Percentiles rank a stretch among this genome's conserved stretches.
Evolutionary conservation across 2,329 filamentous ascomycete genomes (phyloP).

Genomic region (Epichloe coenophiala): DNA sequence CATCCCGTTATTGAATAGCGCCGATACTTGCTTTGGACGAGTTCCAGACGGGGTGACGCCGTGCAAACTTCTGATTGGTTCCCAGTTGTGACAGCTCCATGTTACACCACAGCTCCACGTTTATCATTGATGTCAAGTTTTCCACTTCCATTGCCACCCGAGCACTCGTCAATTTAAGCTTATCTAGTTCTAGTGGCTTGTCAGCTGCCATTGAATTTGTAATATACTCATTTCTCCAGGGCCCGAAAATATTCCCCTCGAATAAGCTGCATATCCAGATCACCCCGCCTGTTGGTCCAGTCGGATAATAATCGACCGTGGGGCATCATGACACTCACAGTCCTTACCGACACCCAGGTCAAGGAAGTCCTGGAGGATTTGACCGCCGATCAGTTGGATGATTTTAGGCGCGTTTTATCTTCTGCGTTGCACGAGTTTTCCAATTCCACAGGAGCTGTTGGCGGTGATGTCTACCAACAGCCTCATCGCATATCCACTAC

Average conservation of each 20-base stretch:
- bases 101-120: no score
- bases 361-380: slow-evolving; percentile 39
- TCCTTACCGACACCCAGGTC: slow-evolving; percentile 46
- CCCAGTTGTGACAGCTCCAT: no score
- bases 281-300: background rate
- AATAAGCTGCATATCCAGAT: background rate
- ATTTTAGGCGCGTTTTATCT: slow-evolving; percentile 34
- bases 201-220: no score
- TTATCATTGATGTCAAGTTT: no score
- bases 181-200: no score
- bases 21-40: no score
- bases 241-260: background rate
- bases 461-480: slow-evolving; percentile 36
- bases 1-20: no score
- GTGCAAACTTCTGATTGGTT: no score
- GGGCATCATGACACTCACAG: slow-evolving; percentile 38
- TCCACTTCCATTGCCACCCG: no score
- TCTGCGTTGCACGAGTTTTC: slow-evolving; percentile 49
- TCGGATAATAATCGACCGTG: background rate
- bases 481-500: slow-evolving; percentile 38
- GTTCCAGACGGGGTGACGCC: no score
- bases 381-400: slow-evolving; percentile 36
- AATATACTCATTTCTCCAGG: no score
- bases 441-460: slow-evolving; percentile 33
- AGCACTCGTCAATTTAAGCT: no score